A percentile compares a stretch with the other conserved stretches of the same genome.
These are phyloP conservation scores for Talaromyces sp. DNA, from an alignment of 2,329 filamentous ascomycete genomes.

Conservation along the genomic window DNA sequence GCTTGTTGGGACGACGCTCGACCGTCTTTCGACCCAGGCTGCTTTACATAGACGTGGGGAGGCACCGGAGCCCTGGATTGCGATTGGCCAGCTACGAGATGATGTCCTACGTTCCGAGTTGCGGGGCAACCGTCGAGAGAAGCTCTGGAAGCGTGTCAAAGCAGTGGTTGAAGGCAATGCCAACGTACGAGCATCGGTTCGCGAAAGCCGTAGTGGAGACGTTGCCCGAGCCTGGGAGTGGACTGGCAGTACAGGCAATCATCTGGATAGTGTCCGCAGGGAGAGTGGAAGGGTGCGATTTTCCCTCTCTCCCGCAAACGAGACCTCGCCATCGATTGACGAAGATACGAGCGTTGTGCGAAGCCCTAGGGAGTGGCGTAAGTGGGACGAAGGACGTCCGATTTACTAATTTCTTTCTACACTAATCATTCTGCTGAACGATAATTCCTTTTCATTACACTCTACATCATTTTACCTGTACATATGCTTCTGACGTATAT, in stretches of 20 bases:
- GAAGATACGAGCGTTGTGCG: constrained; percentile 24
- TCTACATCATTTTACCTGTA: constrained; percentile 14
- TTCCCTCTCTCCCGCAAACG: constrained; percentile 28
- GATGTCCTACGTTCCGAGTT: constrained; percentile 85
- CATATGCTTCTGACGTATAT: constrained; percentile 20
- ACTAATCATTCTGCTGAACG: neutral
- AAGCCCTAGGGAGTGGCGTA: constrained; percentile 31
- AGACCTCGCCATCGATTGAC: constrained; percentile 21
- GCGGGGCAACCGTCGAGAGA: constrained; percentile 70
- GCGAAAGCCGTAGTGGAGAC: constrained; percentile 56
- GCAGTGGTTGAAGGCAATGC: constrained; percentile 88
- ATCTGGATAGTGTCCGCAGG: constrained; percentile 38
- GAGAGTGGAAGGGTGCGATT: constrained; percentile 31
- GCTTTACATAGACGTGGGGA: constrained; percentile 67
- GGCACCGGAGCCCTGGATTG: constrained; percentile 74
- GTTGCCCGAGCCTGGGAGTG: constrained; percentile 67
- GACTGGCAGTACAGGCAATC: constrained; percentile 60
- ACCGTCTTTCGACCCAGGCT: constrained; percentile 79
- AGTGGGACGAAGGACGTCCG: constrained; percentile 45
- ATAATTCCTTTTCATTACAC: neutral
- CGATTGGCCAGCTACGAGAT: constrained; percentile 84
- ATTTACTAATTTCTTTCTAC: constrained; percentile 36
- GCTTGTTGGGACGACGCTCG: constrained; percentile 79
- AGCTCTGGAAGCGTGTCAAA: constrained; percentile 79
- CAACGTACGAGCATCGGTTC: constrained; percentile 79